Base-by-base conservation (phyloP, 257 asterid genomes). In the Euphrasia confusa region DNA sequence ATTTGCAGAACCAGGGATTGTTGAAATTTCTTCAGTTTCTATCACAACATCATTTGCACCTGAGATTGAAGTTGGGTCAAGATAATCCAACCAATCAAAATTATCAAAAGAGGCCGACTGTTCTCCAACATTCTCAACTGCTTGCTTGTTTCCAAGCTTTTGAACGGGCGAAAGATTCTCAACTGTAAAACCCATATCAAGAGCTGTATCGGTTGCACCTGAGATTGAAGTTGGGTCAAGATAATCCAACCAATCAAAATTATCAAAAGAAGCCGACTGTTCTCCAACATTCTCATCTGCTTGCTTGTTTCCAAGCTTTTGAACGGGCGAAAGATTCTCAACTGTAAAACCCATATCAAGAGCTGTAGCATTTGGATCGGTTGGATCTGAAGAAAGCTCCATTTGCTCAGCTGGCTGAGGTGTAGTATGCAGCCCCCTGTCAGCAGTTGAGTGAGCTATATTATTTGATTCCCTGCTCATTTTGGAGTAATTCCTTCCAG, bases 51-150 rank as follows among this genome's bases (percentile, higher is more conserved):
- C 70, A 32, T 40, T 50, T 18, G 66, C 74, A 61, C 72, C 53
- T 35, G 84, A 71, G 39, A 60, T 71, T 9, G 72, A 59, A 71
- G 35, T 52, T 4, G 79, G 72, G 32, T 72, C 79, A 44, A 85
- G 81, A 71, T 60, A 84, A 71, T 88, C 94, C 63, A 84, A 65
- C 90, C 90, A 84, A 70, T 84, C 55, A 17, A 63, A 77, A 73
- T 64, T 50, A 49, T 80, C 86, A 6, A 65, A 56, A 27, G 71
- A 32, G 61, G 15, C 49, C 14, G 71, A 58, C 67, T 61, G 72
- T 52, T 71, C 76, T 53, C 50, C 72, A 69, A 37, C 69, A 65
- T 68, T 58, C 56, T 70, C 74, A 66, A 17, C 67, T 47, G 60
- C 77, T 61, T 65, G 71, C 49, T 68, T 55, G 69, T 68, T 59